Conservation (phyloP, 2,329 filamentous ascomycete genomes). For the Colletotrichum acutatum region DNA sequence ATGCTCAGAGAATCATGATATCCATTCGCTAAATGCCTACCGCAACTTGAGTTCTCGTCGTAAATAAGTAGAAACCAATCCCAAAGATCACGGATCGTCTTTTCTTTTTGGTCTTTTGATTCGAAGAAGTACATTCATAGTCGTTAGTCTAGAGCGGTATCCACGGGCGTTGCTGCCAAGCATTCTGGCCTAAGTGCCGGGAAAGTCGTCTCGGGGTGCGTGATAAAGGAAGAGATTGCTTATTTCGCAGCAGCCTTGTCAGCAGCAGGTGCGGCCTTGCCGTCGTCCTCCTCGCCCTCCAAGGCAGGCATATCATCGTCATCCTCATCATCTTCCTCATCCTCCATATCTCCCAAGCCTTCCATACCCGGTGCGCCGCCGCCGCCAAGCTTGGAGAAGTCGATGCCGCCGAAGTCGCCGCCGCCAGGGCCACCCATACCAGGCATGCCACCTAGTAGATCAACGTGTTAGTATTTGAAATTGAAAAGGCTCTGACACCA, state of each 20-base stretch:
- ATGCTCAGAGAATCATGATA: background rate
- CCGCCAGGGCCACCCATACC: slow-evolving; percentile 62
- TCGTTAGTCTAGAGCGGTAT: slow-evolving; percentile 34
- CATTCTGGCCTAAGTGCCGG: background rate
- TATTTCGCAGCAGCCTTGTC: slow-evolving; percentile 33
- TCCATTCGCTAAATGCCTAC: slow-evolving; percentile 17
- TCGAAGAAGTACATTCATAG: slow-evolving; percentile 33
- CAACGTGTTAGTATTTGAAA: slow-evolving; percentile 21
- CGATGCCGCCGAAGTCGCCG: slow-evolving; percentile 86
- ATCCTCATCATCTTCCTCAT: slow-evolving; percentile 74
- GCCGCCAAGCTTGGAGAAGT: slow-evolving; percentile 90
- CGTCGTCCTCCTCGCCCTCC: slow-evolving; percentile 66
- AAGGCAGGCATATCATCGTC: slow-evolving; percentile 90
- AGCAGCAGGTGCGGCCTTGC: slow-evolving; percentile 23
- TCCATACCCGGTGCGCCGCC: slow-evolving; percentile 61
- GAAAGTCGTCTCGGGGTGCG: slow-evolving; percentile 15
- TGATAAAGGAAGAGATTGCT: background rate
- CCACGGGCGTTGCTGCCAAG: slow-evolving; percentile 1
- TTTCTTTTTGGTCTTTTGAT: slow-evolving; percentile 24
- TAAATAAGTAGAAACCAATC: background rate
- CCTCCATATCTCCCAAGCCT: slow-evolving; percentile 60
- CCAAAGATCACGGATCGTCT: slow-evolving; percentile 10
- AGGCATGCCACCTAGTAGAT: slow-evolving; percentile 61
- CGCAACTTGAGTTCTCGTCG: background rate
- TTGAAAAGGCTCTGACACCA: background rate